These are phyloP conservation scores for Coleophoma cylindrospora DNA, from an alignment of 2,329 filamentous ascomycete species.

Conservation along the genomic window DNA sequence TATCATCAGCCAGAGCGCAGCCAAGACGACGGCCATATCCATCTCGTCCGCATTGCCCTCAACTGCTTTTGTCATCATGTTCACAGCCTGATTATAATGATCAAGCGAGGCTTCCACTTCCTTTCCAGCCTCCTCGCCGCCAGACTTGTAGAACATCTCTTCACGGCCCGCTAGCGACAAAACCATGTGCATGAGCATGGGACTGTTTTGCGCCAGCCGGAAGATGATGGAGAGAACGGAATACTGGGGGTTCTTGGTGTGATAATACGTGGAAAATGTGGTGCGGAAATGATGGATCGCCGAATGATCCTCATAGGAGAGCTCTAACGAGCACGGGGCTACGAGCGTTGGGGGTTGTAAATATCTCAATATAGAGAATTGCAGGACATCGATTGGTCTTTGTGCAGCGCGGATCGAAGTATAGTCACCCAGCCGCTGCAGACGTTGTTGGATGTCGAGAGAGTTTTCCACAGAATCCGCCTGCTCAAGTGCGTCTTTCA, in stretches of 20 bases:
- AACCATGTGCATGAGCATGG: constrained; percentile 32
- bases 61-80: constrained; percentile 25
- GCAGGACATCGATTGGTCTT: neutral
- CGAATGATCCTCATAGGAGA: constrained; percentile 27
- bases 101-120: constrained; percentile 13
- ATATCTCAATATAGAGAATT: neutral
- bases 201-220: constrained; percentile 24
- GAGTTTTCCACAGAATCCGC: too few relatives aligned
- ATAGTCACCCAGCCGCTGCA: too few relatives aligned
- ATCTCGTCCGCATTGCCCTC: constrained; percentile 13
- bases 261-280: constrained; percentile 27
- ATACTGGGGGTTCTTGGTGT: constrained; percentile 32
- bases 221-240: constrained; percentile 31
- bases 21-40: constrained; percentile 26
- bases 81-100: constrained; percentile 28
- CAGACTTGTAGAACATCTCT: constrained; percentile 21
- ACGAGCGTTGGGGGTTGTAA: constrained; percentile 11
- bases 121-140: constrained; percentile 5
- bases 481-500: too few relatives aligned
- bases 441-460: too few relatives aligned
- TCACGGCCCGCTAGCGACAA: constrained; percentile 28
- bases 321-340: constrained; percentile 16
- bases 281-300: constrained; percentile 31
- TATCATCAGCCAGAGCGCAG: constrained; percentile 30
- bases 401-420: neutral